These are phyloP conservation scores for Yarrowia sp. DNA, from an alignment of 805 yeast genomes.

Conservation along the genomic window DNA sequence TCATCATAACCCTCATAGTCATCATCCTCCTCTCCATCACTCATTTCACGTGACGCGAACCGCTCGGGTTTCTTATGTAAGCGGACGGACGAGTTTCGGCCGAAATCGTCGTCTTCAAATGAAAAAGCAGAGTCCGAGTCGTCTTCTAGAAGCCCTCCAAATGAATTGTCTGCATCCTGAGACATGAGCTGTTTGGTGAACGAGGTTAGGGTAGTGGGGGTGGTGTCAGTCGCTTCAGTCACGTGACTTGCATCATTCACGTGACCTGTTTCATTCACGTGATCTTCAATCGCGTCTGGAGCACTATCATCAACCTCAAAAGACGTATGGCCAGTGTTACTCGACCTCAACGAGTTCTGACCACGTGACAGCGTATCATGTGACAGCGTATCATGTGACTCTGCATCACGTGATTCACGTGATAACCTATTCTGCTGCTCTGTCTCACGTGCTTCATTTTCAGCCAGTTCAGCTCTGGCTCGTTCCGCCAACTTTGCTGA, in stretches of 20 bases:
- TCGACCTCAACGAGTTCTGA: not conserved
- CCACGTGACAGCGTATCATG: constrained; percentile 1
- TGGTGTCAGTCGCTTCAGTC: not conserved
- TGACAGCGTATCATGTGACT: not conserved
- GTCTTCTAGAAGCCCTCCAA: not conserved
- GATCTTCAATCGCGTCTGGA: too few relatives aligned
- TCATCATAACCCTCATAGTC: not conserved
- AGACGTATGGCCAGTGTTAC: constrained; percentile 15
- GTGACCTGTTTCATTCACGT: not conserved
- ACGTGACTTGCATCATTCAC: not conserved
- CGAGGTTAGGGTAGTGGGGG: not conserved
- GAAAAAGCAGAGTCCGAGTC: constrained; percentile 14
- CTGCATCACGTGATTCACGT: not conserved
- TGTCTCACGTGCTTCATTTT: not conserved
- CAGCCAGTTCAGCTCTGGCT: not conserved
- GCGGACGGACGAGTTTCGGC: constrained; percentile 23
- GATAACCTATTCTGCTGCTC: not conserved
- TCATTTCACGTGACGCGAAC: not conserved
- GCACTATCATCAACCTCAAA: not conserved
- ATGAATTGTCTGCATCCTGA: not conserved
- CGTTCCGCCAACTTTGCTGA: not conserved
- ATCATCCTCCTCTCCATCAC: not conserved
- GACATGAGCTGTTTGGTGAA: not conserved
- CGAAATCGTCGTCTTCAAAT: constrained; percentile 23
- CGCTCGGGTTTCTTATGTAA: constrained; percentile 15